A percentile compares a stretch with the other conserved stretches of the same genome.
Conservation (phyloP, 2,329 filamentous ascomycete genomes). For the Aspergillus clavatus region DNA sequence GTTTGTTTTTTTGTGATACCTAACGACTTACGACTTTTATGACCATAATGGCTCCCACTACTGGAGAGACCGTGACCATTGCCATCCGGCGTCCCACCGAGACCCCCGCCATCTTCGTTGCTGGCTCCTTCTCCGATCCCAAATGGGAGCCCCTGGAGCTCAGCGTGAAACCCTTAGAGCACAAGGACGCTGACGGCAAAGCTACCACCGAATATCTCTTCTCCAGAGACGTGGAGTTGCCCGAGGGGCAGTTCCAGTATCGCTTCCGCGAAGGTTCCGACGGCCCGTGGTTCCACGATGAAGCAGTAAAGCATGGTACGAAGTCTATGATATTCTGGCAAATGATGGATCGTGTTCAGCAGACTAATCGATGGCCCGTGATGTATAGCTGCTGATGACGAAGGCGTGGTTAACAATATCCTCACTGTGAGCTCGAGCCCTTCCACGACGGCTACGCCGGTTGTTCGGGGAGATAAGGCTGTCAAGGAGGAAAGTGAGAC, state of each 20-base stretch:
- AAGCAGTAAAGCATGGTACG: constrained; percentile 24
- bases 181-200: constrained; percentile 12
- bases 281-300: constrained; percentile 25
- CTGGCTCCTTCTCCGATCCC: constrained; percentile 25
- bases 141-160: constrained; percentile 26
- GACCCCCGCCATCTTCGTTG: constrained; percentile 23
- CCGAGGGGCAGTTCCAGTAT: constrained; percentile 23
- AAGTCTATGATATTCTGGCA: background rate
- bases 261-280: constrained; percentile 21
- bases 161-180: constrained; percentile 17
- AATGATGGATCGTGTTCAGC: background rate
- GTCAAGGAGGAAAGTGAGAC: background rate
- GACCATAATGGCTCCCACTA: constrained; percentile 18
- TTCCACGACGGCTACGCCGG: constrained; percentile 6
- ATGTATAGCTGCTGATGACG: constrained; percentile 19
- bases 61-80: constrained; percentile 23
- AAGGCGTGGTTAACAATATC: constrained; percentile 21
- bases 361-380: background rate
- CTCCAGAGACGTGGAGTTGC: constrained; percentile 15
- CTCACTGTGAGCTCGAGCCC: constrained; percentile 9
- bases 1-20: constrained; percentile 3
- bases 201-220: constrained; percentile 19
- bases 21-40: constrained; percentile 19
- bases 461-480: background rate
- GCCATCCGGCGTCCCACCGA: constrained; percentile 23